A percentile compares a stretch with the other conserved stretches of the same genome.
These are phyloP conservation scores for Colletotrichum paranaense DNA, from an alignment of 2,329 filamentous ascomycete genomes.

Conservation along the genomic window DNA sequence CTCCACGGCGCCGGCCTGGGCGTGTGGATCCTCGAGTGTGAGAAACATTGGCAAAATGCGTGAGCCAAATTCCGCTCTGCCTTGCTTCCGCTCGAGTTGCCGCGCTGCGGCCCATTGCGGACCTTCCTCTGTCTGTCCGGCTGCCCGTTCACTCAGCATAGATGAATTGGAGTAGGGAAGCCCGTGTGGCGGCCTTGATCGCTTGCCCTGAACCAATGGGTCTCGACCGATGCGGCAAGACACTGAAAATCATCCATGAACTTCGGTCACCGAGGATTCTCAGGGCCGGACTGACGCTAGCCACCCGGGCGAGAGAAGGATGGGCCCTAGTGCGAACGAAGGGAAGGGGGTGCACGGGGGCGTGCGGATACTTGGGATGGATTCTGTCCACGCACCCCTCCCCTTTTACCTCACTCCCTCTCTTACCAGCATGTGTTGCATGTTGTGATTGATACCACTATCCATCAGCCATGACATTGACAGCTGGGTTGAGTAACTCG, in stretches of 20 bases:
- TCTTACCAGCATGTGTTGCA: slow-evolving; percentile 35
- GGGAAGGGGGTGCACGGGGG: slow-evolving; percentile 36
- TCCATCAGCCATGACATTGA: slow-evolving; percentile 36
- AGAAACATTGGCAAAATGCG: slow-evolving; percentile 19
- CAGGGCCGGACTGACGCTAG: slow-evolving; percentile 49
- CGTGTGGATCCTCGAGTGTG: neutral
- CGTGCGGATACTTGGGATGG: slow-evolving; percentile 38
- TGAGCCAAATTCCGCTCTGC: slow-evolving; percentile 16
- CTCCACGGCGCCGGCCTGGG: neutral
- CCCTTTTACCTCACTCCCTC: slow-evolving; percentile 32
- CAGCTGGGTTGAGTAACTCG: slow-evolving; percentile 41
- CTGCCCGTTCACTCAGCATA: slow-evolving; percentile 25
- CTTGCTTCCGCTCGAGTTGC: slow-evolving; percentile 19
- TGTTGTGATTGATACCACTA: slow-evolving; percentile 37
- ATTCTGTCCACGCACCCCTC: slow-evolving; percentile 25
- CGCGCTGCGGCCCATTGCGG: slow-evolving; percentile 8
- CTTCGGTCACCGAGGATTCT: slow-evolving; percentile 58
- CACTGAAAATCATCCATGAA: slow-evolving; percentile 49
- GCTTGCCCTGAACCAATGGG: slow-evolving; percentile 35
- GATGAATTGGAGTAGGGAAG: slow-evolving; percentile 23
- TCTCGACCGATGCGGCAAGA: slow-evolving; percentile 48
- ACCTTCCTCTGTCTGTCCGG: slow-evolving; percentile 26
- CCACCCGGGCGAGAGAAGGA: slow-evolving; percentile 36
- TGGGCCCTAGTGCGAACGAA: slow-evolving; percentile 22
- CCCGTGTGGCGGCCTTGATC: slow-evolving; percentile 34